phyloP scores from a whole-genome alignment of 257 asterid species.

The Ajuga chamaepitys region DNA sequence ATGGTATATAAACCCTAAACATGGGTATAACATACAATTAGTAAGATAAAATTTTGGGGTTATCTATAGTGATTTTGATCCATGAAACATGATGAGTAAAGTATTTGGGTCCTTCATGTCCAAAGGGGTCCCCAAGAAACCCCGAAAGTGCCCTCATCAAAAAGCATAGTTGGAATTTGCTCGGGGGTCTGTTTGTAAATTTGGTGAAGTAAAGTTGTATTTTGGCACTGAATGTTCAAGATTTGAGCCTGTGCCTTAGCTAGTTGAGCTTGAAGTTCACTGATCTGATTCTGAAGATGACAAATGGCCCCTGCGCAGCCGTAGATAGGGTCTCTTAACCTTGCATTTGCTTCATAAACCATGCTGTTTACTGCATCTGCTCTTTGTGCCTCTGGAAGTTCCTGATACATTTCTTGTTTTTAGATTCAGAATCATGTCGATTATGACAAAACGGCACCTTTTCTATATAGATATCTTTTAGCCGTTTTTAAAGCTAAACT shows the following conservation, averaged over 20 bases:
- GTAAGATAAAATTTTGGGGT: too few relatives aligned
- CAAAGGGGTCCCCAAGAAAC: constrained; percentile 25
- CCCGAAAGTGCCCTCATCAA: constrained; percentile 19
- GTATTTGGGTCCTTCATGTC: constrained; percentile 8
- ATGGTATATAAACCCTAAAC: too few relatives aligned
- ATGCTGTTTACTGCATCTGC: constrained; percentile 70
- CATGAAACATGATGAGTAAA: too few relatives aligned
- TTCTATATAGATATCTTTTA: too few relatives aligned
- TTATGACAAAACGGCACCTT: too few relatives aligned
- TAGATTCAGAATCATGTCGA: too few relatives aligned
- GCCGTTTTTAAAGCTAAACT: too few relatives aligned
- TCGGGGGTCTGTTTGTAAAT: neutral
- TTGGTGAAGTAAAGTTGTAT: constrained; percentile 14
- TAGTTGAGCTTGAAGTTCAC: constrained; percentile 53
- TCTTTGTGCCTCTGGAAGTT: constrained; percentile 52
- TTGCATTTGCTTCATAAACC: constrained; percentile 75
- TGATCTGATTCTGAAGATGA: constrained; percentile 48
- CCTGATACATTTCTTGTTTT: constrained; percentile 21
- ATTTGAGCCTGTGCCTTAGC: constrained; percentile 57
- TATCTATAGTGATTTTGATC: too few relatives aligned
- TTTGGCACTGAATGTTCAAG: constrained; percentile 51
- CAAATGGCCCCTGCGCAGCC: constrained; percentile 65
- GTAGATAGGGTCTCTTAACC: constrained; percentile 60
- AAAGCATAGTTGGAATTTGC: neutral
- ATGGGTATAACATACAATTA: too few relatives aligned